These are phyloP conservation scores for Gynandropsis gynandra DNA, from an alignment of 345 rosid species.

Conservation along the genomic window DNA sequence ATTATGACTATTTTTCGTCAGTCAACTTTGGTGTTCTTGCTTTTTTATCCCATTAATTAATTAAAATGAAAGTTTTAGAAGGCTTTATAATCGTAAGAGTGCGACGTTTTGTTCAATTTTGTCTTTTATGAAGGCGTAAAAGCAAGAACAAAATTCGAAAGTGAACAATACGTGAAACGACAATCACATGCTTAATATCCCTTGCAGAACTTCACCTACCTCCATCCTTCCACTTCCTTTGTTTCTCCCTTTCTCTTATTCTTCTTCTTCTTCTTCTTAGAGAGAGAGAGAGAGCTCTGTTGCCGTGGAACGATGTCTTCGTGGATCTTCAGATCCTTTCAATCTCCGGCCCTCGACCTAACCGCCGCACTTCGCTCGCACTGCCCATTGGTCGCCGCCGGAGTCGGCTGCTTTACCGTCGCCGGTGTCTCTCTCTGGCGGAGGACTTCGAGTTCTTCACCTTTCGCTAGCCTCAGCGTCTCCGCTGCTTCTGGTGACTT, in stretches of 20 bases:
- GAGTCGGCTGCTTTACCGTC: slow-evolving; percentile 27
- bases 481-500: slow-evolving; percentile 25
- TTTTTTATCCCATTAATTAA: too few relatives aligned
- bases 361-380: slow-evolving; percentile 28
- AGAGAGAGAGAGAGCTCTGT: slow-evolving; percentile 21
- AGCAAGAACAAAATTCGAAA: slow-evolving; percentile 16
- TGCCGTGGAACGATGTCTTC: slow-evolving; percentile 31
- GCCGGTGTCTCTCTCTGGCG: slow-evolving; percentile 28
- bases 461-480: slow-evolving; percentile 33
- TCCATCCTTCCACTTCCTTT: slow-evolving; percentile 16
- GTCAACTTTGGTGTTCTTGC: too few relatives aligned
- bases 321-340: slow-evolving; percentile 28
- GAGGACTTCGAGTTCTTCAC: slow-evolving; percentile 28
- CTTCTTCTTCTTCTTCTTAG: not conserved
- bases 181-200: slow-evolving; percentile 30
- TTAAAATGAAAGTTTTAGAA: too few relatives aligned
- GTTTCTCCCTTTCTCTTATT: too few relatives aligned
- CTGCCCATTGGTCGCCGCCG: slow-evolving; percentile 24
- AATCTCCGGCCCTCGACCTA: slow-evolving; percentile 22
- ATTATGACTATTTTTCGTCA: too few relatives aligned
- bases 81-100: too few relatives aligned
- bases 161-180: slow-evolving; percentile 19
- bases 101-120: too few relatives aligned
- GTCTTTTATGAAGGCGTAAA: too few relatives aligned
- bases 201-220: not conserved